Evolutionary conservation across 2,329 filamentous ascomycete species (phyloP).

Genomic region (Cytospora piceicola): DNA sequence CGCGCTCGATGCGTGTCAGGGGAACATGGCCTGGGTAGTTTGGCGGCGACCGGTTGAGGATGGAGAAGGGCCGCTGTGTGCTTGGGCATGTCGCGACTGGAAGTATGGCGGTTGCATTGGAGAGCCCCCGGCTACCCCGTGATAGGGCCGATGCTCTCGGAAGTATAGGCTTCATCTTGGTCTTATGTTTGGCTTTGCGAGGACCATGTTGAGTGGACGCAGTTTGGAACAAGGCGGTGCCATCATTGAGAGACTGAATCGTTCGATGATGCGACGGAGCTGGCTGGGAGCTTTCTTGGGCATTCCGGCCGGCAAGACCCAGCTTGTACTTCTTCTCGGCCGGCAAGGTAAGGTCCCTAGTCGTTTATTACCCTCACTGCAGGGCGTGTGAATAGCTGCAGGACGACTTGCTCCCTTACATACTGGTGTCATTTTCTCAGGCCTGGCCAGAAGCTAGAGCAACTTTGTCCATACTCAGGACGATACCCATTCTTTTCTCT

Average conservation of each 20-base stretch:
- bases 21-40: conserved; percentile 94
- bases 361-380: not conserved
- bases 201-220: conserved; percentile 20
- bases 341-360: not conserved
- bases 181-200: not conserved
- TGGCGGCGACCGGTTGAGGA: conserved; percentile 80
- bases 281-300: not conserved
- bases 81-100: conserved; percentile 2
- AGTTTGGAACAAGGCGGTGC: conserved; percentile 3
- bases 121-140: conserved; percentile 7
- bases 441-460: not conserved
- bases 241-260: conserved; percentile 5
- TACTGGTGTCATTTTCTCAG: not conserved
- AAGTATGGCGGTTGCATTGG: conserved; percentile 7
- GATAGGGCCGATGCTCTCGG: conserved; percentile 23
- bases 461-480: not conserved
- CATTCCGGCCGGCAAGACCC: not conserved
- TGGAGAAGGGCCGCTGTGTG: conserved; percentile 65
- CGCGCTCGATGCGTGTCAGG: conserved; percentile 76
- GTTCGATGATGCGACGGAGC: conserved; percentile 26
- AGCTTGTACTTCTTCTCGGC: not conserved
- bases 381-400: not conserved
- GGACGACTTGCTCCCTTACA: not conserved
- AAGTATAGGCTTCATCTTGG: conserved; percentile 26
- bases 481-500: not conserved